phyloP scores from a whole-genome alignment of 495 filamentous ascomycete genomes.

The Aspergillus conjunctus region DNA sequence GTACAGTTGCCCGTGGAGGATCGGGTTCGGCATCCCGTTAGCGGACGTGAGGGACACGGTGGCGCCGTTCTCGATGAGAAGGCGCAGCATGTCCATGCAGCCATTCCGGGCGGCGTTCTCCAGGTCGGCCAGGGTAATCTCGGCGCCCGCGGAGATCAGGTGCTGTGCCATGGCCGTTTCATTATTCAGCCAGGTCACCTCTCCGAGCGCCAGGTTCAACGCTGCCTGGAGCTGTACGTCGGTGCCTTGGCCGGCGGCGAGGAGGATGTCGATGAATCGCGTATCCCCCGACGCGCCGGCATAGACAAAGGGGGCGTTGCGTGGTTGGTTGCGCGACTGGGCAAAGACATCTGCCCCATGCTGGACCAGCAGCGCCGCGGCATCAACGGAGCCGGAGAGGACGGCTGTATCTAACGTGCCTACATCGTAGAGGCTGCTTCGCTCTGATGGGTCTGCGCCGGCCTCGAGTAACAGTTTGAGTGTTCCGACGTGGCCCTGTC shows the following conservation, averaged over 20 bases:
- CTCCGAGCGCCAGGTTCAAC: neutral
- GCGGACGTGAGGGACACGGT: neutral
- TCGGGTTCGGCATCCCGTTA: neutral
- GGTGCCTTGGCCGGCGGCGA: neutral
- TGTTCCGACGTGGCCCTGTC: neutral
- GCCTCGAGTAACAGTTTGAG: neutral
- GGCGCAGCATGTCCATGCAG: neutral
- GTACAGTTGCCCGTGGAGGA: neutral
- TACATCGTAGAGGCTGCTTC: too few relatives aligned
- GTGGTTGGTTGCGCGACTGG: neutral
- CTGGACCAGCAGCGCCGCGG: neutral
- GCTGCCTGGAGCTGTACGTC: neutral
- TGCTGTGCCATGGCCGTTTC: neutral
- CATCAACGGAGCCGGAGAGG: neutral
- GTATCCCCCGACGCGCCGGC: neutral
- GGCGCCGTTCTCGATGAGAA: neutral
- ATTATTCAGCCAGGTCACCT: neutral
- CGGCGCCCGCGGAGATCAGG: neutral
- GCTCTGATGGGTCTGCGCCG: neutral
- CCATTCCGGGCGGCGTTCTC: neutral
- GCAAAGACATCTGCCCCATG: neutral
- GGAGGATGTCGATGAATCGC: neutral
- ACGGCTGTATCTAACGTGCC: neutral
- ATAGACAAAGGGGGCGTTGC: neutral
- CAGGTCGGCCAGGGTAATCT: neutral